A percentile compares a stretch with the other conserved stretches of the same genome.
Evolutionary conservation across 176 grass and related monocot species (phyloP).

Genomic region (Zea luxurians): DNA sequence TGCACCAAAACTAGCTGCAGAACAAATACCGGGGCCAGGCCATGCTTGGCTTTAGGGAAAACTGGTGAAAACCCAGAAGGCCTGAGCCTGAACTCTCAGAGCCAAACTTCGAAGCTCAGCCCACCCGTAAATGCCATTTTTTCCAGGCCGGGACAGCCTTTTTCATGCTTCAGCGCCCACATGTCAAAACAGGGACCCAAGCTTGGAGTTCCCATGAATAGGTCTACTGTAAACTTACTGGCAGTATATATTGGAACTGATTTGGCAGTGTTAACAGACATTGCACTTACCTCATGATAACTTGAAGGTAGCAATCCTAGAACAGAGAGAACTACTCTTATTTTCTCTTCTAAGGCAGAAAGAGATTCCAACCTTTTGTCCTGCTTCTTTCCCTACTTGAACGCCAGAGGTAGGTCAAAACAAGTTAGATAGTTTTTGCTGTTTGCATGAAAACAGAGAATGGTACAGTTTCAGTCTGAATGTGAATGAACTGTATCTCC

Average conservation of each 20-base stretch:
- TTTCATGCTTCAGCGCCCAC: background rate
- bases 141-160: background rate
- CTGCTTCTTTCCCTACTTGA: slow-evolving; percentile 76
- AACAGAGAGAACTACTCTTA: slow-evolving; percentile 58
- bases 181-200: background rate
- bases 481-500: slow-evolving; percentile 2
- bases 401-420: slow-evolving; percentile 16
- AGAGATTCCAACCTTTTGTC: slow-evolving; percentile 67
- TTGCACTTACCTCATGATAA: slow-evolving; percentile 58
- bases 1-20: background rate
- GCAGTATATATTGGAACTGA: background rate
- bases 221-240: background rate
- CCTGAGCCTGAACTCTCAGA: background rate
- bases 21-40: background rate
- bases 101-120: background rate
- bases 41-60: background rate
- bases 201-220: background rate
- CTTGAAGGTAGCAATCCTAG: slow-evolving; percentile 72
- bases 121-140: background rate
- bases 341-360: slow-evolving; percentile 59
- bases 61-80: background rate
- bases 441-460: slow-evolving; percentile 5
- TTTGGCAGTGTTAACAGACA: background rate
- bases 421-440: slow-evolving; percentile 18
- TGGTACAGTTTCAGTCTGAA: background rate